Conservation (phyloP, 2,329 filamentous ascomycete genomes). For the Fusarium tuaranense region DNA sequence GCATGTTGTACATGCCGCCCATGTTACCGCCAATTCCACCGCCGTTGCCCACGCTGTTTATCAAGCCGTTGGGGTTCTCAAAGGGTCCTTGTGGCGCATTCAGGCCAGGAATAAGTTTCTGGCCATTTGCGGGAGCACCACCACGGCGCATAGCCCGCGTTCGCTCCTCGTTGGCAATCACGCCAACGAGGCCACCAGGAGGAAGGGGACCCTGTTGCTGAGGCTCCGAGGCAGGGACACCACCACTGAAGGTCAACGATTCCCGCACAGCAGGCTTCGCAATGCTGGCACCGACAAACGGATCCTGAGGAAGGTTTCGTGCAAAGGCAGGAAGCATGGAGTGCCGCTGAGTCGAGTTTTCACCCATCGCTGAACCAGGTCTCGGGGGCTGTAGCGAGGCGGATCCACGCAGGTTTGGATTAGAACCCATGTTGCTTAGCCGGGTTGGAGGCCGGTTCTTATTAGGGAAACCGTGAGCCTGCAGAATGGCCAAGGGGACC, state of each 20-base stretch:
- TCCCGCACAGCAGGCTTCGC: constrained; percentile 80
- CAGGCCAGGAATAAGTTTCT: constrained; percentile 53
- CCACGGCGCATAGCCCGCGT: constrained; percentile 82
- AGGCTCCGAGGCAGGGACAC: constrained; percentile 55
- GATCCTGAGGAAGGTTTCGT: constrained; percentile 83
- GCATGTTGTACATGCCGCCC: constrained; percentile 46
- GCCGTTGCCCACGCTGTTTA: constrained; percentile 50
- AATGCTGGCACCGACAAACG: constrained; percentile 83
- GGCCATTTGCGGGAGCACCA: constrained; percentile 75
- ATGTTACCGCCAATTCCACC: constrained; percentile 45
- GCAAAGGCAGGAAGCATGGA: constrained; percentile 82
- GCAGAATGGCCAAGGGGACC: constrained; percentile 85
- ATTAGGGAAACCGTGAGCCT: constrained; percentile 88
- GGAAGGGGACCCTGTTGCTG: constrained; percentile 57
- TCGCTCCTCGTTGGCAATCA: constrained; percentile 88
- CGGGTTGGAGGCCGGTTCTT: constrained; percentile 80
- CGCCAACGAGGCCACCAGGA: constrained; percentile 85
- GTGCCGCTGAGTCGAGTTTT: constrained; percentile 50
- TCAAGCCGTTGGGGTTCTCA: constrained; percentile 59
- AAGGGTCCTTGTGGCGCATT: constrained; percentile 55
- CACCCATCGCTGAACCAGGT: constrained; percentile 69
- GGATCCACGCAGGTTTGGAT: constrained; percentile 76
- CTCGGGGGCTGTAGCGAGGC: constrained; percentile 56
- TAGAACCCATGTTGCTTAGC: constrained; percentile 73
- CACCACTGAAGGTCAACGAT: constrained; percentile 76